Evolutionary conservation across 495 filamentous ascomycete species (phyloP).

Genomic region (Amorphotheca resinae): DNA sequence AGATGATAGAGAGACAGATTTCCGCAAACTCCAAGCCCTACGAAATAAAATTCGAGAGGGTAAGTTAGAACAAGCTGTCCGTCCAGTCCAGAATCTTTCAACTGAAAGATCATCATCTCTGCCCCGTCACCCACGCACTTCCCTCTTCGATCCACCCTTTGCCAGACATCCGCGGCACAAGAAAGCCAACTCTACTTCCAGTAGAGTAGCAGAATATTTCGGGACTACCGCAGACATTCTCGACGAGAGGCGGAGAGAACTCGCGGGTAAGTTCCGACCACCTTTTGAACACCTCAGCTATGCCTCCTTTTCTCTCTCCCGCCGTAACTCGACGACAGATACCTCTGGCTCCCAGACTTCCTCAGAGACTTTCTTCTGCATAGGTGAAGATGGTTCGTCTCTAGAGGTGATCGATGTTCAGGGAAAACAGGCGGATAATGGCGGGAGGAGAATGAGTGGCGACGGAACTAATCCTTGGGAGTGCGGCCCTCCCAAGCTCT

Average conservation of each 20-base stretch:
- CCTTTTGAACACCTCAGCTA: conserved; percentile 2
- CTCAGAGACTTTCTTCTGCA: conserved; percentile 2
- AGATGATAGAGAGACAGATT: not conserved
- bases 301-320: not conserved
- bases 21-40: not conserved
- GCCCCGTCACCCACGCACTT: not conserved
- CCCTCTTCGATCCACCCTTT: not conserved
- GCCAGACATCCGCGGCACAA: not conserved
- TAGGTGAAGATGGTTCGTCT: not conserved
- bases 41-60: conserved; percentile 1
- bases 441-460: not conserved
- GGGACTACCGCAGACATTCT: not conserved
- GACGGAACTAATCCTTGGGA: conserved; percentile 5
- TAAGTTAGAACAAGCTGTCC: conserved; percentile 3
- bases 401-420: not conserved
- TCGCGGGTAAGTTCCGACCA: conserved; percentile 3
- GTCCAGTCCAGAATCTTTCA: not conserved
- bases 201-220: conserved; percentile 1
- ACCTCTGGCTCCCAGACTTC: not conserved
- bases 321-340: not conserved
- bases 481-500: not conserved
- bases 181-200: not conserved
- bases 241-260: conserved; percentile 2
- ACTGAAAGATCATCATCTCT: not conserved
- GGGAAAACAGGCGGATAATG: not conserved